phyloP scores from a whole-genome alignment of 495 filamentous ascomycete species.

The Hypoxylon rickii region DNA sequence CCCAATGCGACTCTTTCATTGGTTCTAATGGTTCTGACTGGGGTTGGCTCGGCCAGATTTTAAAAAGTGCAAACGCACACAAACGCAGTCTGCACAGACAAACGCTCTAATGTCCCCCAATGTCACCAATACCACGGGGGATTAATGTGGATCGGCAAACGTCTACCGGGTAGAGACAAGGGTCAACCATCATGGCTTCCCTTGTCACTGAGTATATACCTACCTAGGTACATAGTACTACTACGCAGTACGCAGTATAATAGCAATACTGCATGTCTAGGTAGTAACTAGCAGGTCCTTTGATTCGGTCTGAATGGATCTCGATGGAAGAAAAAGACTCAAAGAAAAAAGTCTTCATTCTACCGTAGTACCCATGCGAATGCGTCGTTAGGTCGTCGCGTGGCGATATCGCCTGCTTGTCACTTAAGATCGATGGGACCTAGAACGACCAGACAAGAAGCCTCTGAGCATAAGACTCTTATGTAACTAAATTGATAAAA shows the following conservation, averaged over 20 bases:
- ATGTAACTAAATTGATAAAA: constrained; percentile 4
- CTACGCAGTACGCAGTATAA: too few species aligned
- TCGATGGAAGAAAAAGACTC: too few species aligned
- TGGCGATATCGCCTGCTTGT: not conserved
- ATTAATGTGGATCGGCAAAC: constrained; percentile 36
- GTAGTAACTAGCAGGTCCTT: too few species aligned
- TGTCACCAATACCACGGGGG: constrained; percentile 1
- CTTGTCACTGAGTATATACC: too few species aligned
- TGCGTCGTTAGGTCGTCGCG: not conserved
- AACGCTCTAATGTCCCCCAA: constrained; percentile 3
- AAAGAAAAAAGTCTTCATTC: constrained; percentile 12
- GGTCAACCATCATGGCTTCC: constrained; percentile 12
- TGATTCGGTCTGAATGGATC: too few species aligned
- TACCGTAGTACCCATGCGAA: constrained; percentile 1
- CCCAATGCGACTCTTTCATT: too few species aligned
- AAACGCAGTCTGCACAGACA: constrained; percentile 9
- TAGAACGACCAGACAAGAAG: not conserved
- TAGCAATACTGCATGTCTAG: not conserved
- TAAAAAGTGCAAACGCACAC: constrained; percentile 19
- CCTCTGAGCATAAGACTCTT: not conserved
- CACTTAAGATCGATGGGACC: not conserved
- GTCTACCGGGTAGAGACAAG: constrained; percentile 32
- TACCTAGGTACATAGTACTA: too few species aligned
- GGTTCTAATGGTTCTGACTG: too few species aligned
- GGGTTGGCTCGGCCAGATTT: constrained; percentile 6